phyloP scores from a whole-genome alignment of 2,329 filamentous ascomycete species.

The Neofusicoccum kwambonambiense region DNA sequence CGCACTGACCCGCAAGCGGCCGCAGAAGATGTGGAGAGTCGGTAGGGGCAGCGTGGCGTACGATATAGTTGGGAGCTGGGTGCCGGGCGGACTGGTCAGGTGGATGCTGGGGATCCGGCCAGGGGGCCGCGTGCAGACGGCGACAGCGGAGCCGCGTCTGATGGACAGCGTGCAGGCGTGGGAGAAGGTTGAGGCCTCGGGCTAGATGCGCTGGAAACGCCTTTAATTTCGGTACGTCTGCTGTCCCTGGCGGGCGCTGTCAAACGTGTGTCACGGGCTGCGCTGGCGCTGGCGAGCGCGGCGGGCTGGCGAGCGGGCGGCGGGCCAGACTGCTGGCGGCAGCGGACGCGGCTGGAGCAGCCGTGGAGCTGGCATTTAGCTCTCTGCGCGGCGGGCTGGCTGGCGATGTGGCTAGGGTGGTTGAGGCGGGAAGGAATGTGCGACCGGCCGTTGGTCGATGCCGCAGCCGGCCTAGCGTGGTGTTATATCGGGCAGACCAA shows the following conservation, averaged over 20 bases:
- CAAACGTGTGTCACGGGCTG: conserved; percentile 3
- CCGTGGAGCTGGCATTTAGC: background rate
- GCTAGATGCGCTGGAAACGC: conserved; percentile 11
- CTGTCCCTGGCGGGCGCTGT: background rate
- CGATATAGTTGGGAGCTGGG: conserved; percentile 78
- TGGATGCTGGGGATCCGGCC: conserved; percentile 86
- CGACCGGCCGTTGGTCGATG: conserved; percentile 14
- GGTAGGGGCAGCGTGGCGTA: conserved; percentile 84
- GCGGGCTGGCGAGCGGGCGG: background rate
- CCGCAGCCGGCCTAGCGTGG: background rate
- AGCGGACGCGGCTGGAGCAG: too few relatives aligned
- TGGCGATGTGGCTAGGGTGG: background rate
- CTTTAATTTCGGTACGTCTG: conserved; percentile 15
- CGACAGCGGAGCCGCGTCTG: conserved; percentile 35
- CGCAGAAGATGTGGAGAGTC: conserved; percentile 67
- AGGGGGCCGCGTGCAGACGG: conserved; percentile 31
- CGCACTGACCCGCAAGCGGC: conserved; percentile 67
- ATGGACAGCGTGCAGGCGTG: conserved; percentile 46
- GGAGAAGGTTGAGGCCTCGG: conserved; percentile 42
- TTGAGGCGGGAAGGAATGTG: conserved; percentile 12
- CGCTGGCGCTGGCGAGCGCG: background rate
- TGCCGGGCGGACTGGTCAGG: conserved; percentile 73
- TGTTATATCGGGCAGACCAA: conserved; percentile 15
- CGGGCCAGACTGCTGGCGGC: background rate
- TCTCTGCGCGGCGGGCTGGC: background rate